Evolutionary conservation across 768 basidiomycete genomes (phyloP).

Genomic region (Hygrophorus russula): DNA sequence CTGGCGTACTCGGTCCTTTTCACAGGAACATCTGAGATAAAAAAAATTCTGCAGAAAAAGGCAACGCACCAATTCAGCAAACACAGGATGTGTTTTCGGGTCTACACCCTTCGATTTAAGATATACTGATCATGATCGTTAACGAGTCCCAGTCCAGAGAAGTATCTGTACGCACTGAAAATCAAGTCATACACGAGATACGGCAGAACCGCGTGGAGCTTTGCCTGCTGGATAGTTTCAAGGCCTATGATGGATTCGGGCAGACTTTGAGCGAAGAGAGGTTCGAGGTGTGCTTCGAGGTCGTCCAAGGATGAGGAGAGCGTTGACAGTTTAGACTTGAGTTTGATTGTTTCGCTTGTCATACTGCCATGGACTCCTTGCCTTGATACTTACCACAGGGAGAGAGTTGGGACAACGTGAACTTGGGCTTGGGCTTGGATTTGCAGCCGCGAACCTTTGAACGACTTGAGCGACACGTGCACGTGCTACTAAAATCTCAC

Average conservation of each 20-base stretch:
- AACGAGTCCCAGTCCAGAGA: not conserved
- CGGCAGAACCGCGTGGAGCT: conserved; percentile 68
- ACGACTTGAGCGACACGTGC: too few species aligned
- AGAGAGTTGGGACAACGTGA: too few species aligned
- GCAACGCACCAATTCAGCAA: conserved; percentile 51
- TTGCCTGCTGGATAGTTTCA: conserved; percentile 70
- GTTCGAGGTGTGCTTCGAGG: conserved; percentile 56
- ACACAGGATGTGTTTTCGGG: conserved; percentile 66
- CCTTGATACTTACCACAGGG: too few species aligned
- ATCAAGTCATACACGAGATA: conserved; percentile 78
- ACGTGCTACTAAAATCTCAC: too few species aligned
- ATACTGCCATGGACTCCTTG: conserved; percentile 16
- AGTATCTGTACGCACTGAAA: conserved; percentile 47
- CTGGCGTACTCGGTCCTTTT: conserved; percentile 59
- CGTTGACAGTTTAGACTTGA: conserved; percentile 35
- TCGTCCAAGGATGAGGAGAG: conserved; percentile 52
- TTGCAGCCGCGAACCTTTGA: too few species aligned
- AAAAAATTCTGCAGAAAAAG: not conserved
- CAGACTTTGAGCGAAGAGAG: conserved; percentile 56
- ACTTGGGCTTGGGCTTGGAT: too few species aligned
- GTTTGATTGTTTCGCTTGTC: conserved; percentile 35
- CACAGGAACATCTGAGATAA: not conserved
- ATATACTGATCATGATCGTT: conserved; percentile 42
- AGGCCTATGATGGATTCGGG: conserved; percentile 54
- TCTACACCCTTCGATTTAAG: conserved; percentile 73